These are phyloP conservation scores for Cercospora janseana DNA, from an alignment of 2,329 filamentous ascomycete species.

Conservation along the genomic window DNA sequence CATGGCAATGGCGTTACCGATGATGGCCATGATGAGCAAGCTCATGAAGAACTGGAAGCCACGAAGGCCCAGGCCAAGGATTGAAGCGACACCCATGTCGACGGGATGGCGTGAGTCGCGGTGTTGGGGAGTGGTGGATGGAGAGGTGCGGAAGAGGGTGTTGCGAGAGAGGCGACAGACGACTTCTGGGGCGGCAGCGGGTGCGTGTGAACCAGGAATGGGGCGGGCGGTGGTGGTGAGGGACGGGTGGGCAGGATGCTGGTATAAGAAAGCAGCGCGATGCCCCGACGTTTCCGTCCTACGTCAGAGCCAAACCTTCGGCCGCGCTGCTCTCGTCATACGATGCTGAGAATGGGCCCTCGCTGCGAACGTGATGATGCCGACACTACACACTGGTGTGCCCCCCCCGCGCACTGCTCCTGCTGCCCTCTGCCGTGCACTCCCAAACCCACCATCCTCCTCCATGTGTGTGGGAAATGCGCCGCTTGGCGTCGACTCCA, in stretches of 20 bases:
- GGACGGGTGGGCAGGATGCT: neutral
- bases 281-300: neutral
- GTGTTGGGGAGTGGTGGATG: too few species aligned
- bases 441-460: too few species aligned
- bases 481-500: neutral
- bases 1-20: constrained; percentile 64
- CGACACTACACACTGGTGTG: neutral
- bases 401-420: constrained; percentile 27
- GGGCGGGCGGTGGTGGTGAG: neutral
- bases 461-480: too few species aligned
- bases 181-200: neutral
- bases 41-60: constrained; percentile 56
- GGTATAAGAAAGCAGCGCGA: neutral
- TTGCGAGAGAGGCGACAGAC: neutral
- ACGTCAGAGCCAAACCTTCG: constrained; percentile 5
- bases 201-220: neutral
- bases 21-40: constrained; percentile 59
- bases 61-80: constrained; percentile 32
- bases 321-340: neutral
- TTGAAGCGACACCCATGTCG: constrained; percentile 22
- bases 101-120: too few species aligned
- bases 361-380: constrained; percentile 6
- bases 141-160: neutral
- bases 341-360: neutral
- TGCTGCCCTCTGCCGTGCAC: too few species aligned